Base-by-base conservation (phyloP, 2,329 filamentous ascomycete species). In the Cryoendolithus antarcticus region DNA sequence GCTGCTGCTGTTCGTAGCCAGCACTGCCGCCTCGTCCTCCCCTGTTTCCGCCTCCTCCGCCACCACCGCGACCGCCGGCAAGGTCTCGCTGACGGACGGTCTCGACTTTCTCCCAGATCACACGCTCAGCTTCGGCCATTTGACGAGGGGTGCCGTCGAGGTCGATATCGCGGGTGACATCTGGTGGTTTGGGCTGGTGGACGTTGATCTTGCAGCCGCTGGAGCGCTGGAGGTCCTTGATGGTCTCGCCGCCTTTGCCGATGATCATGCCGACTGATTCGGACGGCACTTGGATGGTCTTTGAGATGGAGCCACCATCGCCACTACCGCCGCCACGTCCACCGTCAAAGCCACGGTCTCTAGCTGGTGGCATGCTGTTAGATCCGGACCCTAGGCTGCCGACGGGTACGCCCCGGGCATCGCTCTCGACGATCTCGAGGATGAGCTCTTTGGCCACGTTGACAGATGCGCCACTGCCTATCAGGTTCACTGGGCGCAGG, bases 221-320 rank as follows among this genome's bases (percentile, higher is more conserved):
- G 27, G 69, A 73, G 55, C 78, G 81, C 61, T 94, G 86, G 80
- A 94, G 93, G 50, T 93, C 85, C 48, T 88, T 86, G 57, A 94
- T 94, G 0, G 86, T 93, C 64, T 94, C 86, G 48, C 86, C 86
- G 41, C 85, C 72, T 68, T 93, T 93, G 48, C 88, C 86, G 44
- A 94, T 94, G 48, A 94, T 93, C 86, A 94, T 94, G 44, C 86
- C 86, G 39, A 94, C 86, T 4, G 86, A 82, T 58, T 94, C 86
- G 13, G 86, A 89, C 9, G 86, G 86, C 7, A 94, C 86, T 49
- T 77, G 79, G 46, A 94, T 85, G 31, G 77, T 79, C 54, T 94
- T 72, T 65, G 88, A 89, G 24, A 27, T 27, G 24, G 35, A 38
- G 6, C 35, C 40, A 28, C 61, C 58, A 49, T 83, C 80, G 3